A percentile compares a stretch with the other conserved stretches of the same genome.
These are phyloP conservation scores for Boletus eberwhitei DNA, from an alignment of 768 basidiomycete genomes.

Conservation along the genomic window DNA sequence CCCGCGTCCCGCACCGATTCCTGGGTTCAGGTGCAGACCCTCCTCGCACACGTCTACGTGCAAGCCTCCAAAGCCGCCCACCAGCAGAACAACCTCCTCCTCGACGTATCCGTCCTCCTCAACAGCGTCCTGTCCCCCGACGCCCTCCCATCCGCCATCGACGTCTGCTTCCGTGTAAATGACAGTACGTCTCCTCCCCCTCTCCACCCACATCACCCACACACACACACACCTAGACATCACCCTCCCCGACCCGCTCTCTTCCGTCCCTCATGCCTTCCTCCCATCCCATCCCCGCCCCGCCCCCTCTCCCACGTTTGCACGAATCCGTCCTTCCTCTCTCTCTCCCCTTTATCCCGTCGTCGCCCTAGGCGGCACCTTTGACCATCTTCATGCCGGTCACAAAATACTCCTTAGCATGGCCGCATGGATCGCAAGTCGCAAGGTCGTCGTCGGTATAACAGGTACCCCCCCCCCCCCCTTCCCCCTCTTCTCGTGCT, in stretches of 20 bases:
- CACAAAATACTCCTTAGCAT: slow-evolving; percentile 97
- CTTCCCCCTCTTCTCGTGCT: slow-evolving; percentile 2
- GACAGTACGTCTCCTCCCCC: slow-evolving; percentile 38
- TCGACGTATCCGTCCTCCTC: slow-evolving; percentile 77
- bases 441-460: slow-evolving; percentile 87
- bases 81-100: slow-evolving; percentile 60
- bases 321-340: neutral
- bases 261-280: slow-evolving; percentile 32
- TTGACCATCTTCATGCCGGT: slow-evolving; percentile 96
- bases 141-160: slow-evolving; percentile 36
- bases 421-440: slow-evolving; percentile 74
- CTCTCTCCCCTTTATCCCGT: slow-evolving; percentile 49
- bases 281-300: slow-evolving; percentile 10
- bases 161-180: slow-evolving; percentile 41
- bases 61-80: slow-evolving; percentile 78
- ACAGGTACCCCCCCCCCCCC: slow-evolving; percentile 53
- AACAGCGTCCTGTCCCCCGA: slow-evolving; percentile 49
- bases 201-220: slow-evolving; percentile 2
- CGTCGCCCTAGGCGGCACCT: slow-evolving; percentile 90
- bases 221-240: slow-evolving; percentile 18
- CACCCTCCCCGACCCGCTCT: slow-evolving; percentile 42
- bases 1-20: no score
- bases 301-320: neutral
- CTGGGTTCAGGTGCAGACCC: slow-evolving; percentile 70
- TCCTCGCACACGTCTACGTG: slow-evolving; percentile 83